phyloP scores from a whole-genome alignment of 192 early-diverging fungal genomes.

The Coemansia sp. region DNA sequence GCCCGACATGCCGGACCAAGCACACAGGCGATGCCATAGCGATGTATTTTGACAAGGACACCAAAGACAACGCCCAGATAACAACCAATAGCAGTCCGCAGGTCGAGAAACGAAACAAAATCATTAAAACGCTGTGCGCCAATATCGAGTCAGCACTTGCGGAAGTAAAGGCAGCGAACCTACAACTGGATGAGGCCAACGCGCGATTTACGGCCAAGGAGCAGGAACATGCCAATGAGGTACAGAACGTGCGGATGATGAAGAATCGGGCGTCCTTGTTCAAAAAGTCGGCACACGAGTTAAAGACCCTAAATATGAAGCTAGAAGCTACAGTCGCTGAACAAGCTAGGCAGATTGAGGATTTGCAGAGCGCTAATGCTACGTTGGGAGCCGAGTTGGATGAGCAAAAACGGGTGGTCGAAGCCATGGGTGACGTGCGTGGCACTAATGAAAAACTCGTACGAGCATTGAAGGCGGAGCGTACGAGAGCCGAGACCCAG shows the following conservation, averaged over 20 bases:
- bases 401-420: slow-evolving; percentile 44
- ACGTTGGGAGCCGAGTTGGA: slow-evolving; percentile 19
- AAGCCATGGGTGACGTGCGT: slow-evolving; percentile 43
- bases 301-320: slow-evolving; percentile 12
- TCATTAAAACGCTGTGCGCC: slow-evolving; percentile 42
- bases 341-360: slow-evolving; percentile 28
- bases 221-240: not conserved
- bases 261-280: not conserved
- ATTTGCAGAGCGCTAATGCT: not conserved
- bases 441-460: slow-evolving; percentile 40
- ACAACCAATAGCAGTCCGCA: slow-evolving; percentile 3
- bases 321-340: slow-evolving; percentile 33
- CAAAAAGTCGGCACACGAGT: slow-evolving; percentile 21
- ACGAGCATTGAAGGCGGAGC: slow-evolving; percentile 42
- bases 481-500: slow-evolving; percentile 22
- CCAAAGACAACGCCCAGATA: not conserved
- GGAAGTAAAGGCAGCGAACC: slow-evolving; percentile 22
- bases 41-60: slow-evolving; percentile 31
- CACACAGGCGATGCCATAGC: slow-evolving; percentile 31
- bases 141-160: slow-evolving; percentile 31
- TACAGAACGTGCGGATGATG: not conserved
- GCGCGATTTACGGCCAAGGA: not conserved
- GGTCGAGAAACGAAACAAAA: slow-evolving; percentile 12
- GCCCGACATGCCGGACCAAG: slow-evolving; percentile 41
- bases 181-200: not conserved